Evolutionary conservation across 495 filamentous ascomycete genomes (phyloP), one percentile per base, ranked within the genome.

Genomic region (Xylaria sp.): DNA sequence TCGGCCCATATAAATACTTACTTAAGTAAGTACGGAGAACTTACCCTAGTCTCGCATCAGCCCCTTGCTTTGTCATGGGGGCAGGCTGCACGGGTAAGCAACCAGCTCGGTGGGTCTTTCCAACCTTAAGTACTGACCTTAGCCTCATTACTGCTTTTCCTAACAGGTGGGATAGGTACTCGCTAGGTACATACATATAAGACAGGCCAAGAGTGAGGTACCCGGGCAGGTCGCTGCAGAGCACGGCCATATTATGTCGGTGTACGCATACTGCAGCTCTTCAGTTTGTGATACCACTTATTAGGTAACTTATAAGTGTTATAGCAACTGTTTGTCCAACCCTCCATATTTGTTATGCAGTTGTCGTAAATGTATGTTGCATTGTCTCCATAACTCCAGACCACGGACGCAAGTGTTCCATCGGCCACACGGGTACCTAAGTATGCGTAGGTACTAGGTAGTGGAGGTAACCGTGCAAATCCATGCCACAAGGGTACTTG

Each of bases 371-470:
- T 52, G 9, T 7, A 52, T n/a, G n/a, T n/a, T n/a, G n/a, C n/a
- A n/a, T n/a, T n/a, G n/a, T n/a, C n/a, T n/a, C n/a, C n/a, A n/a
- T n/a, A n/a, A n/a, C n/a, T n/a, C n/a, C n/a, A 37, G 8, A 4
- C 4, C 35, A 37, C 15, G n/a, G 46, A 9, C 24, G 50, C 50
- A 55, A 9, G 50, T 55, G 40, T 55, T 15, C 24, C 50, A 62
- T 24, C n/a, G 57, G 33, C 57, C 57, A n/a, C 29, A 40, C 15
- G 57, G 57, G 58, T 62, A 62, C 37, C 59, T 26, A 26, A 24
- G 35, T n/a, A n/a, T n/a, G n/a, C n/a, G n/a, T n/a, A n/a, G n/a
- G n/a, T n/a, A n/a, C n/a, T n/a, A n/a, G n/a, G n/a, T n/a, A n/a
- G n/a, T n/a, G 21, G 17, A 55, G 14, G 21, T 40, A n/a, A 3